phyloP scores from a whole-genome alignment of 2,329 filamentous ascomycete species.

The Ophiocordyceps sinensis region DNA sequence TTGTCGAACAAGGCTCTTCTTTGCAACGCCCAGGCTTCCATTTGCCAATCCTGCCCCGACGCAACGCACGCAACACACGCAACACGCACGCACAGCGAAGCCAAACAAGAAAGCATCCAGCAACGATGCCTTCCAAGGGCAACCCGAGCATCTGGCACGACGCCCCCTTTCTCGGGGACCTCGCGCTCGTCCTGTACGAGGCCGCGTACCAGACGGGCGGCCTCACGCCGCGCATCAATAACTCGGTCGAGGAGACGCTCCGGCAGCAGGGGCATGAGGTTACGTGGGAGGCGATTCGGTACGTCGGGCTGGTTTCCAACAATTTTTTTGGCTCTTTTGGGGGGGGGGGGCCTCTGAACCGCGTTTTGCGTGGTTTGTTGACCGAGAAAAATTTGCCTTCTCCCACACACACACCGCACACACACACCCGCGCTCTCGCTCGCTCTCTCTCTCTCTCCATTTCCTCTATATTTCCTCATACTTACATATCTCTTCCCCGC shows the following conservation, averaged over 20 bases:
- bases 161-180: slow-evolving; percentile 17
- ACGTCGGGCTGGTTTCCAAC: slow-evolving; percentile 11
- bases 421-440: no score
- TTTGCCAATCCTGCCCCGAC: no score
- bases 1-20: not conserved
- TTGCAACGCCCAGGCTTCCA: no score
- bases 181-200: slow-evolving; percentile 18
- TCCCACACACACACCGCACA: no score
- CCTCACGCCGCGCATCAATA: slow-evolving; percentile 14
- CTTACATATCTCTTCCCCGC: no score
- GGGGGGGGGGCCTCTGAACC: not conserved
- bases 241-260: slow-evolving; percentile 18
- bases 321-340: not conserved
- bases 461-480: no score
- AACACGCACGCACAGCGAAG: not conserved
- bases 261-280: slow-evolving; percentile 16
- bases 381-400: no score
- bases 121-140: slow-evolving; percentile 9
- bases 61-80: no score
- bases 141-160: slow-evolving; percentile 15
- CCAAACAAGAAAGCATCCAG: not conserved
- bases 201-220: slow-evolving; percentile 11
- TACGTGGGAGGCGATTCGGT: slow-evolving; percentile 33
- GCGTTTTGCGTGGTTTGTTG: no score
- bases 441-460: no score